phyloP scores from a whole-genome alignment of 2,329 filamentous ascomycete species.

The Blastomyces silverae region DNA sequence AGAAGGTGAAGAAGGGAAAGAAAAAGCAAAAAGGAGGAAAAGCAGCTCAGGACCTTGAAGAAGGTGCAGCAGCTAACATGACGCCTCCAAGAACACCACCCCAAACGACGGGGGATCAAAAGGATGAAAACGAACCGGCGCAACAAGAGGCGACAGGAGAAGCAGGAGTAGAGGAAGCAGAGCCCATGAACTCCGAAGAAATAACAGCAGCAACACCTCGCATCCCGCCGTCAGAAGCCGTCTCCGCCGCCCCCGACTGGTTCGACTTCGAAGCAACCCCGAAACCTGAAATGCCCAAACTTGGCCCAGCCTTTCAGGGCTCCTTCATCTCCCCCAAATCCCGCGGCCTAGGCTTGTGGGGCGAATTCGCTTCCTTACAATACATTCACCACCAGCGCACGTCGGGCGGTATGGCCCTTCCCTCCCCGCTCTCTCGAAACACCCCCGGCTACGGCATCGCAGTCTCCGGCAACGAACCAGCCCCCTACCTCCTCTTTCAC shows the following conservation, averaged over 20 bases:
- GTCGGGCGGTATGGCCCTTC: conserved; percentile 12
- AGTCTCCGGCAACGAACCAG: conserved; percentile 15
- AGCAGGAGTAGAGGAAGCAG: conserved; percentile 13
- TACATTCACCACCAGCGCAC: conserved; percentile 29
- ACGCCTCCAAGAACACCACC: conserved; percentile 39
- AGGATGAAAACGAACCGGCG: conserved; percentile 19
- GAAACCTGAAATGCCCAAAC: conserved; percentile 12
- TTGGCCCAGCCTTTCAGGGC: conserved; percentile 27
- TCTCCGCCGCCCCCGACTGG: conserved; percentile 13
- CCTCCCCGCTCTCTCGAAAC: conserved; percentile 17
- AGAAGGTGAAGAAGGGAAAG: conserved; percentile 29
- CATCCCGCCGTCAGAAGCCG: conserved; percentile 13
- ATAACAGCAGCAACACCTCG: conserved; percentile 13
- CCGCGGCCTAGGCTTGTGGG: conserved; percentile 34
- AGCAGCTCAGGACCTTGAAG: conserved; percentile 17
- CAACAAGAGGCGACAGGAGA: conserved; percentile 12
- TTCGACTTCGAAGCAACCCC: conserved; percentile 19
- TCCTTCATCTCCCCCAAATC: conserved; percentile 27
- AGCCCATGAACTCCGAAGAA: conserved; percentile 18
- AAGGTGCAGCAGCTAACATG: conserved; percentile 27
- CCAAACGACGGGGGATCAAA: conserved; percentile 21
- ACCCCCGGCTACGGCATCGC: conserved; percentile 16
- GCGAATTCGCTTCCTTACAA: conserved; percentile 34
- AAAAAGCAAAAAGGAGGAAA: conserved; percentile 25
- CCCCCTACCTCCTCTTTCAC: conserved; percentile 39